A percentile compares a stretch with the other conserved stretches of the same genome.
Conservation (phyloP, 2,329 filamentous ascomycete genomes). For the Cladosporium sp. region DNA sequence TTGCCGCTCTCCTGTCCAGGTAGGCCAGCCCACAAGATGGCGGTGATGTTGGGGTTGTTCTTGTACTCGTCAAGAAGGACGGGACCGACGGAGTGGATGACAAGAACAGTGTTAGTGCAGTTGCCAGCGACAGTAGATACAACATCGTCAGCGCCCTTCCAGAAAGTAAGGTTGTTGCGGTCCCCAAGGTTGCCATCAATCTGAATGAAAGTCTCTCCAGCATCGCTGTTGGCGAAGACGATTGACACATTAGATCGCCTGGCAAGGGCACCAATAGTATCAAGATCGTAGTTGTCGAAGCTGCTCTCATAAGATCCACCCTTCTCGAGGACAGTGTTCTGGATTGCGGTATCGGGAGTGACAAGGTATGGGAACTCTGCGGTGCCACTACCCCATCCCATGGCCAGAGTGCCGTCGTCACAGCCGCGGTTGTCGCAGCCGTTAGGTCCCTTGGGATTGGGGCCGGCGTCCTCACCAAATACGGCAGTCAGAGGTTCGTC, state of each 20-base stretch:
- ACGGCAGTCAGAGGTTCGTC: slow-evolving; percentile 45
- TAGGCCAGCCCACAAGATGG: slow-evolving; percentile 72
- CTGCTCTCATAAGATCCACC: slow-evolving; percentile 23
- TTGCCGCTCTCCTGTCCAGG: slow-evolving; percentile 79
- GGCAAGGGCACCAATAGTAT: slow-evolving; percentile 27
- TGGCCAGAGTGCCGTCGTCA: slow-evolving; percentile 43
- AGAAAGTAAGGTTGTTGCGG: slow-evolving; percentile 45
- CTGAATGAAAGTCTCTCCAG: slow-evolving; percentile 48
- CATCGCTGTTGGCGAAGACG: slow-evolving; percentile 29
- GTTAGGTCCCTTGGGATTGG: slow-evolving; percentile 45
- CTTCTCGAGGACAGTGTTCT: slow-evolving; percentile 23
- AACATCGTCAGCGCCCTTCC: slow-evolving; percentile 40
- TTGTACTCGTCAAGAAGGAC: slow-evolving; percentile 71
- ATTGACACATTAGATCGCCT: slow-evolving; percentile 34
- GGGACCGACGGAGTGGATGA: slow-evolving; percentile 78
- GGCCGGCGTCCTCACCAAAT: slow-evolving; percentile 48
- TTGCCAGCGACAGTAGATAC: slow-evolving; percentile 71
- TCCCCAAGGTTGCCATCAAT: slow-evolving; percentile 43
- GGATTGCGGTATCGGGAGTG: slow-evolving; percentile 27
- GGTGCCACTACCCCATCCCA: slow-evolving; percentile 46
- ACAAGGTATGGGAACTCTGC: slow-evolving; percentile 32
- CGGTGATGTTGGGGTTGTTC: slow-evolving; percentile 69
- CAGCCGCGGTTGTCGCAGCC: slow-evolving; percentile 43
- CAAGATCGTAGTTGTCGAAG: slow-evolving; percentile 25
- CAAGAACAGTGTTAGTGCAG: slow-evolving; percentile 81